Percentiles rank a stretch among this genome's conserved stretches.
These are phyloP conservation scores for Trametopsis cervina DNA, from an alignment of 768 basidiomycete species.

Conservation along the genomic window DNA sequence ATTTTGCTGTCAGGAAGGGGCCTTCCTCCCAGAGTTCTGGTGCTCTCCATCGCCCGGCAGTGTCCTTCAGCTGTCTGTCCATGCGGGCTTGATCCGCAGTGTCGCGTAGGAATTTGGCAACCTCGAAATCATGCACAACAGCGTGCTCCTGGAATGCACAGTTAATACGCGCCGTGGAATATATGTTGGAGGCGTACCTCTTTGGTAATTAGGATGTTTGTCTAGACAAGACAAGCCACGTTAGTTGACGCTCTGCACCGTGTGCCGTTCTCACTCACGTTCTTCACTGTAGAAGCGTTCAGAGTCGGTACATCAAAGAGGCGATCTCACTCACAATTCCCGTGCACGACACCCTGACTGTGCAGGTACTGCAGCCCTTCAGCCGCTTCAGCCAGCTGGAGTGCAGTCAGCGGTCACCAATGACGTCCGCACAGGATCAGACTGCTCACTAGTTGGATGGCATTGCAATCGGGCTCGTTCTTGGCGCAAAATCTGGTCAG, in stretches of 20 bases:
- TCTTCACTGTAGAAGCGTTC: conserved; percentile 49
- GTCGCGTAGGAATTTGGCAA: background rate
- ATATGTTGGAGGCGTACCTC: conserved; percentile 26
- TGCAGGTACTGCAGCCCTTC: conserved; percentile 55
- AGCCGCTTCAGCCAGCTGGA: conserved; percentile 49
- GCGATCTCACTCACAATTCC: conserved; percentile 42
- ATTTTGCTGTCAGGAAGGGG: background rate
- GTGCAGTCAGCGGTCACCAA: background rate
- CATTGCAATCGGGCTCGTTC: too few relatives aligned
- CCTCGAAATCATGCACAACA: background rate
- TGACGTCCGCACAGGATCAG: too few relatives aligned
- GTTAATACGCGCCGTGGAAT: background rate
- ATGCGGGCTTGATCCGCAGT: background rate
- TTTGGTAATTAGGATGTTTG: conserved; percentile 52
- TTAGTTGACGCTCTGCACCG: conserved; percentile 4
- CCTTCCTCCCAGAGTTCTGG: background rate
- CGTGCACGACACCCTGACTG: conserved; percentile 43
- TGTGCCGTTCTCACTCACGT: conserved; percentile 32
- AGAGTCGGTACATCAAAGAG: too few relatives aligned
- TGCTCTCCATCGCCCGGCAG: background rate
- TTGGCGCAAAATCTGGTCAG: too few relatives aligned
- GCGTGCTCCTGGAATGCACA: background rate
- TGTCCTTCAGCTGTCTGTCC: background rate
- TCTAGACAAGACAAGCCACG: conserved; percentile 24
- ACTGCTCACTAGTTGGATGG: too few relatives aligned